Percentiles rank a stretch among this genome's conserved stretches.
Conservation (phyloP, 768 basidiomycete species). For the Boletales sp. region DNA sequence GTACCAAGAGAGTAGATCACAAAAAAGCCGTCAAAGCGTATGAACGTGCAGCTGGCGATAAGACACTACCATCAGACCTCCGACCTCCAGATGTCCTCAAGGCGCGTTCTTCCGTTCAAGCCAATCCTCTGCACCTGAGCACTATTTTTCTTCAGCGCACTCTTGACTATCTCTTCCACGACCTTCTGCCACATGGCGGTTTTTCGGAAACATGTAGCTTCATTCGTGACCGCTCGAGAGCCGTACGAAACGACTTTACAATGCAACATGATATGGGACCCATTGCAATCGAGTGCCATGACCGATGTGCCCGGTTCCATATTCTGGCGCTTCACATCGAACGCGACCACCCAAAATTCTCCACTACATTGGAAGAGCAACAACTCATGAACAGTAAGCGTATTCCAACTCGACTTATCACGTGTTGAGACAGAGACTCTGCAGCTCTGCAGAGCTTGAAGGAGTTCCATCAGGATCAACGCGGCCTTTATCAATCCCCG, state of each 20-base stretch:
- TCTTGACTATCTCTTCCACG: slow-evolving; percentile 88
- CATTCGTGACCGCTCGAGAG: slow-evolving; percentile 87
- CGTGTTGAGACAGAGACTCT: not conserved
- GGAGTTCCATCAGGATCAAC: slow-evolving; percentile 88
- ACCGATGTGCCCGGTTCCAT: slow-evolving; percentile 92
- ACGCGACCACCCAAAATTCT: slow-evolving; percentile 55
- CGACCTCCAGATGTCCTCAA: slow-evolving; percentile 83
- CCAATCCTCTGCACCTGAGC: not conserved
- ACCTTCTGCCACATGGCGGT: slow-evolving; percentile 66
- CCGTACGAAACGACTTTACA: slow-evolving; percentile 90
- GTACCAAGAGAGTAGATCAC: slow-evolving; percentile 84
- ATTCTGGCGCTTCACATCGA: slow-evolving; percentile 74
- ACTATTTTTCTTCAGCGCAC: slow-evolving; percentile 53
- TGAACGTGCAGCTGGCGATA: slow-evolving; percentile 91
- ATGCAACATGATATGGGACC: slow-evolving; percentile 82
- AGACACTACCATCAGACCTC: slow-evolving; percentile 86
- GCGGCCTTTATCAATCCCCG: slow-evolving; percentile 60
- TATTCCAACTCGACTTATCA: not conserved
- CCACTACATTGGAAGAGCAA: slow-evolving; percentile 74
- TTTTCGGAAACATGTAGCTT: slow-evolving; percentile 75
- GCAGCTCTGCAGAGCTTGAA: slow-evolving; percentile 88
- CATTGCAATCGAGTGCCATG: slow-evolving; percentile 84
- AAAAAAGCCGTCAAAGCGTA: slow-evolving; percentile 90
- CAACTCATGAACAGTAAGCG: slow-evolving; percentile 86
- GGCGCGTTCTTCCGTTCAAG: slow-evolving; percentile 35